Evolutionary conservation across 192 early-diverging fungal genomes (phyloP), one percentile per base, ranked within the genome.

Genomic region (Umbelopsis sp.): DNA sequence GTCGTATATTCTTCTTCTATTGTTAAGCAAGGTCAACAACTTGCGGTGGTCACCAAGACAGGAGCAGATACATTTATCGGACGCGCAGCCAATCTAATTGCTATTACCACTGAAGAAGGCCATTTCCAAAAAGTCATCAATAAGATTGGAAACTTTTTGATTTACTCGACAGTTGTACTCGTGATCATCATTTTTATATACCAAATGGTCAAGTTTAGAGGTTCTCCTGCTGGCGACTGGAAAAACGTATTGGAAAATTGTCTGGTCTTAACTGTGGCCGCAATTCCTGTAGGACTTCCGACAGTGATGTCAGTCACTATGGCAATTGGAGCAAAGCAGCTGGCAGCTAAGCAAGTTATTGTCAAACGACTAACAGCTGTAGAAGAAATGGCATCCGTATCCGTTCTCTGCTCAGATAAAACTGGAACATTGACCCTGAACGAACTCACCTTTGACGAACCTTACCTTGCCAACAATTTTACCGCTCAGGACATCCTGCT

Each of bases 101-200:
- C 92, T 24, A 91, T 93, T 65, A 95, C 94, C 47, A 90, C 90
- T 70, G 95, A 97, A 80, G 87, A 91, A 79, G 95, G 95, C 53
- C 95, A 97, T 80, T 97, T 97, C 87, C 95, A 97, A 75, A 97
- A 95, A 83, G 85, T 97, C 73, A 91, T 96, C 85, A 94, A 94
- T 83, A 79, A 82, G 47, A 96, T 97, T 68, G 95, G 95, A 31
- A 95, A 97, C 83, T 94, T 96, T 73, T 84, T 97, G 68, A 89
- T 97, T 54, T 81, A 91, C 68, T 91, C 95, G 74, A 93, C 90
- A 32, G 77, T 87, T 38, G 82, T 87, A 45, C 82, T 92, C 67
- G 91, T 92, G 67, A 45, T 90, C 24, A 88, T 97, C 65, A 90
- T 95, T 75, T 85, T 94, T 70, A 73, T 92, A 65, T 90, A 90